Evolutionary conservation across 805 yeast genomes (phyloP), one percentile per base, ranked within the genome.

Genomic region (Ogataea wickerhamii): DNA sequence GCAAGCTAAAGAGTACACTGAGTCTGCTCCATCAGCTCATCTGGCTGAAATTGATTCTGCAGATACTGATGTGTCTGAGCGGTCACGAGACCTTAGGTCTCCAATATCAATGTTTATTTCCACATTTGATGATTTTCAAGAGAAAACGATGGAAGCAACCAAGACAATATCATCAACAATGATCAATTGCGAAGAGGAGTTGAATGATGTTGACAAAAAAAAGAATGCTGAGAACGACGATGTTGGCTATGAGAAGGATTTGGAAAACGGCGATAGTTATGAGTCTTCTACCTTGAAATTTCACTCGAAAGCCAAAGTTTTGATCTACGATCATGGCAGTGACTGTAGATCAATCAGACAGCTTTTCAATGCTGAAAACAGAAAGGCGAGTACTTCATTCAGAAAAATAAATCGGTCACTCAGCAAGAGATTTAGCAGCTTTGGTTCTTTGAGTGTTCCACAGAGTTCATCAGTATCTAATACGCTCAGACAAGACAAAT

Each of bases 241-340:
- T 16, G 13, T 20, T 14, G 17, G n/a, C 6, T 17, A 19, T 6
- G 10, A 14, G 25, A 18, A 12, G 10, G 24, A 10, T n/a, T 8
- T 8, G n/a, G 40, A 40, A 26, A 35, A 44, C 18, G 43, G 34
- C 5, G 46, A 35, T 2, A 5, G 17, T 14, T 16, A n/a, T 13
- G 36, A 34, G 3, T 13, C 40, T 3, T 30, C 36, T 6, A 43
- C 45, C 1, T 34, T 51, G 14, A 48, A 45, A 25, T 52, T 52
- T 34, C 50, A 52, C 28, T 39, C 51, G n/a, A 45, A 49, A 29
- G 51, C 55, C 11, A 45, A 44, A 14, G 45, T 52, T 12, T 32
- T 52, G 28, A 44, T 52, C 10, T 52, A 47, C 19, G 55, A 51
- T 24, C 41, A 45, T 18, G 49, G 50, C 20, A 48, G 49, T 25